phyloP scores from a whole-genome alignment of 2,329 filamentous ascomycete genomes.

The Trichoderma breve region DNA sequence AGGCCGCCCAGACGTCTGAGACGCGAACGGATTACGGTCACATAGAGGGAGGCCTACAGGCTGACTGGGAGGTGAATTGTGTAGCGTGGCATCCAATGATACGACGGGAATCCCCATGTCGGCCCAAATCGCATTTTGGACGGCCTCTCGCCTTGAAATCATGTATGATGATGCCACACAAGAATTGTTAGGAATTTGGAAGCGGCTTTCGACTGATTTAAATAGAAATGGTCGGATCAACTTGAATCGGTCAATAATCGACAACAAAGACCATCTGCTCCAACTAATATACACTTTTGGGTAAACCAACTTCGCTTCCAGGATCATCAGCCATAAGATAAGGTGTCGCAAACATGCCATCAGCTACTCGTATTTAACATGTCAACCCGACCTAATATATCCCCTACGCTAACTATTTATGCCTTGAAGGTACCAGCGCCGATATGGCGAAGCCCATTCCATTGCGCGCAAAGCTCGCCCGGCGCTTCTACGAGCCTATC shows the following conservation, averaged over 20 bases:
- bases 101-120: not conserved
- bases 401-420: not conserved
- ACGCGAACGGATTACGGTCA: not conserved
- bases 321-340: not conserved
- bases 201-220: not conserved
- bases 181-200: not conserved
- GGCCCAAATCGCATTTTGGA: not conserved
- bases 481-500: slow-evolving; percentile 33
- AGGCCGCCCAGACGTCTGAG: slow-evolving; percentile 4
- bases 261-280: not conserved
- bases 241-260: not conserved
- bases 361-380: not conserved
- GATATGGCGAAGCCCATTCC: not conserved
- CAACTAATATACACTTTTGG: too few relatives aligned
- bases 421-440: not conserved
- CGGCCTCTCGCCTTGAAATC: not conserved
- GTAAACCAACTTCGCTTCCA: not conserved
- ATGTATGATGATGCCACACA: not conserved
- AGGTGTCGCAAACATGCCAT: not conserved
- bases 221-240: not conserved
- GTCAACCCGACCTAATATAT: not conserved
- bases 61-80: not conserved
- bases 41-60: not conserved
- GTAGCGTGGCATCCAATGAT: not conserved
- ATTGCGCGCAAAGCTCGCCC: slow-evolving; percentile 24